Base-by-base conservation (phyloP, 345 rosid genomes). In the Jatropha curcas region DNA sequence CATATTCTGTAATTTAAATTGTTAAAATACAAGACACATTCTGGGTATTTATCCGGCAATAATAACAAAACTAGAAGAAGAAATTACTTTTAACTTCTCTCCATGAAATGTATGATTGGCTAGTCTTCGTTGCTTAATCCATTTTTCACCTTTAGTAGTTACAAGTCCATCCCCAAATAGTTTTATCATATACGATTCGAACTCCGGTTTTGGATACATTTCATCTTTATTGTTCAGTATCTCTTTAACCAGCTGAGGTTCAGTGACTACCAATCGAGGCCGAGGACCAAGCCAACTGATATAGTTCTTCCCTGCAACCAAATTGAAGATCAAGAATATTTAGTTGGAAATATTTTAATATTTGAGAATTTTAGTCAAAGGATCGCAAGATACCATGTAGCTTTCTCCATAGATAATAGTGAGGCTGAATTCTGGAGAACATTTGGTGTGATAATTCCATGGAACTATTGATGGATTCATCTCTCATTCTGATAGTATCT, bases 91-190 rank as follows among this genome's bases (percentile, higher is more conserved):
- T 62, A 86, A 74, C 76, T 76, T 62, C 27, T 86, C 83, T 4
- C 80, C 80, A 81, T 82, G 85, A 71, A 88, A 88, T 27, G 85
- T 84, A 50, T 77, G 75, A 65, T 84, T 84, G 41, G 88, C 82
- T 58, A 84, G 59, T 79, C 81, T 88, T 19, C 86, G 81, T 11
- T 43, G 57, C 63, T 48, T 82, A 3, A 0, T 28, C 86, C 91
- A 84, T 79, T 84, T 87, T 12, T 76, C 79, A 10, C 86, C 85
- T 60, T 46, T 39, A 0, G 83, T 30, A 1, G 77, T 19, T 46
- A 71, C 74, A 1, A 84, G 70, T 16, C 88, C 89, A 22, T 86
- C 78, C 0, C 91, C 88, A 5, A 81, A 11, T 10, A 82, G 58
- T 67, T 53, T 74, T 37, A 73, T 73, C 2, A 43, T 0, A 60